phyloP scores from a whole-genome alignment of 2,329 filamentous ascomycete genomes.

The Colletotrichum spinosum region DNA sequence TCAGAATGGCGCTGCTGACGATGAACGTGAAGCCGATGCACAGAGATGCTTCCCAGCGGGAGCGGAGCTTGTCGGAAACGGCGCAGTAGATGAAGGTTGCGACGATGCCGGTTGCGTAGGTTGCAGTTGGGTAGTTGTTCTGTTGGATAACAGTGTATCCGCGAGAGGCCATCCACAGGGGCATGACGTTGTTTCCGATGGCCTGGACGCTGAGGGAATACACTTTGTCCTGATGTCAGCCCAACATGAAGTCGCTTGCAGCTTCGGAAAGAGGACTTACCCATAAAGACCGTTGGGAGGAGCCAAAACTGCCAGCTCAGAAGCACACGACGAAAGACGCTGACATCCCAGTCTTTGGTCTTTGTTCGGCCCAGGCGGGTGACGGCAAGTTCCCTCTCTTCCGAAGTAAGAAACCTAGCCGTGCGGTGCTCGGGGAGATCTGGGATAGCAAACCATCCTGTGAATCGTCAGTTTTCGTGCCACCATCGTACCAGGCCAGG shows the following conservation, averaged over 20 bases:
- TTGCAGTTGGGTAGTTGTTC: constrained; percentile 57
- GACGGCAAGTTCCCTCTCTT: constrained; percentile 51
- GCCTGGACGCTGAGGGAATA: constrained; percentile 58
- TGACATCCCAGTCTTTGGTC: constrained; percentile 35
- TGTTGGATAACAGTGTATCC: constrained; percentile 56
- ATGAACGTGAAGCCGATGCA: constrained; percentile 56
- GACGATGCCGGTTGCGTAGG: constrained; percentile 55
- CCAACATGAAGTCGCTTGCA: neutral
- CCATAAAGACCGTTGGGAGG: constrained; percentile 57
- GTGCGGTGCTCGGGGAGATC: constrained; percentile 54
- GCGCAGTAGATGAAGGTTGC: constrained; percentile 54
- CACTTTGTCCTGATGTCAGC: constrained; percentile 38
- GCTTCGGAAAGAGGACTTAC: constrained; percentile 40
- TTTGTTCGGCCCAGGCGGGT: constrained; percentile 46
- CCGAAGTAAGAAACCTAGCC: constrained; percentile 52
- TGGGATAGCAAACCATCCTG: constrained; percentile 58
- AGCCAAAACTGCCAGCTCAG: constrained; percentile 60
- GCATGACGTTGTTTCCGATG: constrained; percentile 57
- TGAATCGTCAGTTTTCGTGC: neutral
- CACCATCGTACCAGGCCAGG: too few relatives aligned
- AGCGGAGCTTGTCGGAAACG: constrained; percentile 54
- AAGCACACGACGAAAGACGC: constrained; percentile 26
- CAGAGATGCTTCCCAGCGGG: constrained; percentile 56
- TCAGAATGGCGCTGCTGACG: constrained; percentile 51
- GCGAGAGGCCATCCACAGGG: constrained; percentile 56